Evolutionary conservation across 768 basidiomycete species (phyloP), one percentile per base, ranked within the genome.

Genomic region (Collybia sordida): DNA sequence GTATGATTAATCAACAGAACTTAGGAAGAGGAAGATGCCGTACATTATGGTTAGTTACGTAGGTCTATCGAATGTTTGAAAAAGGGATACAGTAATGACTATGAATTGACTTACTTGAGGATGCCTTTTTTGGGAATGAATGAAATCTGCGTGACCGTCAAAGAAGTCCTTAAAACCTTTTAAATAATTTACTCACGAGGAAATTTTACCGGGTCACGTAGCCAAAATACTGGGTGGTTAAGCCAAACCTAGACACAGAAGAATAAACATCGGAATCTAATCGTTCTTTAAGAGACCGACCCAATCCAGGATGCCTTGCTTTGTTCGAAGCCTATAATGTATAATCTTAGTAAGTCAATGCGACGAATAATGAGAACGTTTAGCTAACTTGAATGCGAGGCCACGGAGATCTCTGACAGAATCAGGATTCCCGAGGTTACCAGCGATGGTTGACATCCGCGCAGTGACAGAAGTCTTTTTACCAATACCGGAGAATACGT

Each of bases 321-420:
- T 59, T 4, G 71, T 73, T 34, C 71, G 59, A 49, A 73, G 56
- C 48, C 70, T 72, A 31, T 17, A 38, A 35, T 36, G 45, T 12
- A 22, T 24, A 4, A 11, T 4, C 12, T 23, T 19, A 31, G 43
- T 9, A 31, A 28, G 23, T 18, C 34, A 27, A 44, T 44, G 15
- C 22, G 22, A 9, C 6, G 19, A 24, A 22, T 18, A 47, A 35
- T 19, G 25, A 12, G 23, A 39, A 68, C 65, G 17, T 14, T 55
- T 52, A 21, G 69, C 73, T 35, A 69, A 72, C 65, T 80, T 72
- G 21, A 72, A 64, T 1, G 78, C 79, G 55, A 83, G 79, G 1
- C 82, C 82, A 50, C 81, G 68, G 4, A 80, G 73, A 49, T 83
- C 80, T 27, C 80, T 64, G 24, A 73, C 67, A 42, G 63, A 63